Evolutionary conservation across 345 rosid species (phyloP).

Genomic region (Pistacia integerrima): DNA sequence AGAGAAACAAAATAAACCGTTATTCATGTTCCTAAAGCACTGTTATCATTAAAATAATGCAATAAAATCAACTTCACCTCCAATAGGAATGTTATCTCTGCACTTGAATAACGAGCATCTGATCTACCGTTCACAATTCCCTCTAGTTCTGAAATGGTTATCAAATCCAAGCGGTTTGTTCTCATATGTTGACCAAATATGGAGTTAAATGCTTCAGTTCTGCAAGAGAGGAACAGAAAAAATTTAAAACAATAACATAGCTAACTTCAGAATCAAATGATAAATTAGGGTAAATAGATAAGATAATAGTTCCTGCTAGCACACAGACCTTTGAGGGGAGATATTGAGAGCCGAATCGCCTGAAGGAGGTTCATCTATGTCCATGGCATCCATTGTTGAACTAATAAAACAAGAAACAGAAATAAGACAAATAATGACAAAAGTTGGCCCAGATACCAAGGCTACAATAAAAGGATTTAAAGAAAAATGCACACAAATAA

Average conservation of each 20-base stretch:
- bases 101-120: slow-evolving; percentile 54
- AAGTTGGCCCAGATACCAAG: neutral
- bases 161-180: slow-evolving; percentile 62
- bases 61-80: slow-evolving; percentile 49
- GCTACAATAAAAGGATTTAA: neutral
- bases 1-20: neutral
- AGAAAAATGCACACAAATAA: too few species aligned
- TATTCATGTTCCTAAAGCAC: neutral
- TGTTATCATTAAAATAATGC: neutral
- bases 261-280: neutral
- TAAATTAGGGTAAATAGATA: slow-evolving; percentile 5
- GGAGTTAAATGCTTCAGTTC: slow-evolving; percentile 73
- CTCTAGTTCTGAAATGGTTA: slow-evolving; percentile 73
- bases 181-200: slow-evolving; percentile 85
- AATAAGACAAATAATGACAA: slow-evolving; percentile 5
- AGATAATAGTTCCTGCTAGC: neutral
- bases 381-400: slow-evolving; percentile 68
- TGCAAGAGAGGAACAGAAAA: slow-evolving; percentile 28
- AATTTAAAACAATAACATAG: neutral
- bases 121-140: slow-evolving; percentile 57
- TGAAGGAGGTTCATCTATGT: slow-evolving; percentile 66
- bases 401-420: slow-evolving; percentile 30
- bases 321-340: slow-evolving; percentile 62
- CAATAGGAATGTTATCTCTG: slow-evolving; percentile 67
- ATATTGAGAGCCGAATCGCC: slow-evolving; percentile 45